These are phyloP conservation scores for Fusarium camptoceras DNA, from an alignment of 2,329 filamentous ascomycete genomes.

Conservation along the genomic window DNA sequence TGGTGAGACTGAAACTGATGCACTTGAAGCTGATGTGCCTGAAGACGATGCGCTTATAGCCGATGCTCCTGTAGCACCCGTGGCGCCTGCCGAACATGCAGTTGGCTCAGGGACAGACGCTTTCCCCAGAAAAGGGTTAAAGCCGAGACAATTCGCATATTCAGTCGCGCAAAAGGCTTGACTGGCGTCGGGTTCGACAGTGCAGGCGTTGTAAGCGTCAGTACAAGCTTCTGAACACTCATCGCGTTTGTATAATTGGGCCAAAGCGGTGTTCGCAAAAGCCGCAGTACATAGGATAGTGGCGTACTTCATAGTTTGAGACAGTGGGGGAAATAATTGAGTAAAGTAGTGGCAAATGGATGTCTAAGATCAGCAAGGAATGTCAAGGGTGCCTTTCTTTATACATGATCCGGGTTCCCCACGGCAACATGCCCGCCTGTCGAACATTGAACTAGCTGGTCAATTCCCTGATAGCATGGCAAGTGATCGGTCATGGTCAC, in stretches of 20 bases:
- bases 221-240: not conserved
- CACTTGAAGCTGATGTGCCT: not conserved
- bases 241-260: not conserved
- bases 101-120: not conserved
- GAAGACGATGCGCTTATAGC: too few species aligned
- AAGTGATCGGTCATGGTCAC: too few species aligned
- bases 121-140: not conserved
- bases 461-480: too few species aligned
- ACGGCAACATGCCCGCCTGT: not conserved
- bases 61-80: too few species aligned
- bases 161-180: not conserved
- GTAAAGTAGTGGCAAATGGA: not conserved
- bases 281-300: not conserved
- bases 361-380: not conserved
- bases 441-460: too few species aligned
- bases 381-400: not conserved
- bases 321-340: not conserved
- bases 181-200: not conserved
- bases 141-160: not conserved
- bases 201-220: not conserved
- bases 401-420: not conserved
- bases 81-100: not conserved
- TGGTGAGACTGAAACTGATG: not conserved
- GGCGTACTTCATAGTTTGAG: not conserved
- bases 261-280: not conserved